phyloP scores from a whole-genome alignment of 2,329 filamentous ascomycete genomes.

The Neopestalotiopsis sp. region DNA sequence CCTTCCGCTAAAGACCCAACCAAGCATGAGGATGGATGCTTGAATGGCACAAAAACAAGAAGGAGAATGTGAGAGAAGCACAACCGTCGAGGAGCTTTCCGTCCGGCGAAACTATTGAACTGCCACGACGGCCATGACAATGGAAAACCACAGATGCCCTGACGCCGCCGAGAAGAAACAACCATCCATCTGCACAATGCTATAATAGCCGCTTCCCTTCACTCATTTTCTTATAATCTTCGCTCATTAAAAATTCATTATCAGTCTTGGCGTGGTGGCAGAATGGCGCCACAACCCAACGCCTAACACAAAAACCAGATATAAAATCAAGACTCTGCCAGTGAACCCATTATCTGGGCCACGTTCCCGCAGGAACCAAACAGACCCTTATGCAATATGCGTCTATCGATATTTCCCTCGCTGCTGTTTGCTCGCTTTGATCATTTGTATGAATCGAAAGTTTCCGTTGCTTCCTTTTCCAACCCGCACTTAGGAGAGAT shows the following conservation, averaged over 20 bases:
- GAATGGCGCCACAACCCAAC: neutral
- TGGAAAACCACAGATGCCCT: constrained; percentile 20
- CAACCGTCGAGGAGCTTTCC: neutral
- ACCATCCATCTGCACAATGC: constrained; percentile 27
- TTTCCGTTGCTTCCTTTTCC: neutral
- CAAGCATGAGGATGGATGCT: neutral
- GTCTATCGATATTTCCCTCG: neutral
- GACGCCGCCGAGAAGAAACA: constrained; percentile 29
- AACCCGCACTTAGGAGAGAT: constrained; percentile 72
- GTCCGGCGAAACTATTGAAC: neutral
- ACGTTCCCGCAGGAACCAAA: neutral
- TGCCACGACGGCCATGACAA: neutral
- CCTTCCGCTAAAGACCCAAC: neutral
- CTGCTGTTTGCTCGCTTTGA: neutral
- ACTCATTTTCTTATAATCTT: neutral
- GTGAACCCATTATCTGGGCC: neutral
- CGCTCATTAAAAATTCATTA: constrained; percentile 13
- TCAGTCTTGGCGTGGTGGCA: neutral
- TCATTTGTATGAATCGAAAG: neutral
- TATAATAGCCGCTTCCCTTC: constrained; percentile 25
- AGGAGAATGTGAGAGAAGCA: neutral
- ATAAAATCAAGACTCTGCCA: neutral
- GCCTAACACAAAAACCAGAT: neutral
- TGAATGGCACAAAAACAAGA: neutral
- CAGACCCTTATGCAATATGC: neutral